A percentile compares a stretch with the other conserved stretches of the same genome.
Evolutionary conservation across 257 asterid genomes (phyloP).

Genomic region (Petrea volubilis): DNA sequence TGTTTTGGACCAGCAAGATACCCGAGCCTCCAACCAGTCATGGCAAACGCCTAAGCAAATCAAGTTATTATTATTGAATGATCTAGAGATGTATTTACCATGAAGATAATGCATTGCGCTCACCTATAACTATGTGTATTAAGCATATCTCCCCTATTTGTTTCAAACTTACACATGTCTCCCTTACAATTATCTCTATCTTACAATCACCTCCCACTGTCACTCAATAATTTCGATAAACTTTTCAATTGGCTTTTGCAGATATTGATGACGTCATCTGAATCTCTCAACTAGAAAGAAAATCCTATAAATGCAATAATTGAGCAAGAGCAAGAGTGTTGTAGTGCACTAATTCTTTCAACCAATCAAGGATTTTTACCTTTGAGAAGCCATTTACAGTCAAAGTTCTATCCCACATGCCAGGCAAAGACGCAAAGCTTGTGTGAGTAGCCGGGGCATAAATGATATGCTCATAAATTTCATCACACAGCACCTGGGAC

Average conservation of each 20-base stretch:
- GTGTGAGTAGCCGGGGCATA: constrained; percentile 93
- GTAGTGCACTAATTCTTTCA: background rate
- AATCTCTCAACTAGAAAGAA: background rate
- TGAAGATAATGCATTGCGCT: too few relatives aligned
- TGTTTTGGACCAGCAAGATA: constrained; percentile 96
- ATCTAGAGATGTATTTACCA: constrained; percentile 3
- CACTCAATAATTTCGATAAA: too few relatives aligned
- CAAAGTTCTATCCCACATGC: constrained; percentile 95
- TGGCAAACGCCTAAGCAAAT: constrained; percentile 74
- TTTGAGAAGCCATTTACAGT: constrained; percentile 96
- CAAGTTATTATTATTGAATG: constrained; percentile 15
- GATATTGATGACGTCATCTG: background rate
- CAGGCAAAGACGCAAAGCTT: constrained; percentile 95
- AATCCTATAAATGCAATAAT: background rate
- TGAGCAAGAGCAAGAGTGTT: background rate
- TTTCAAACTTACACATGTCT: too few relatives aligned
- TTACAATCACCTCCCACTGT: too few relatives aligned
- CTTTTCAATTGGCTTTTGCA: too few relatives aligned
- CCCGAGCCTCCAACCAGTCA: constrained; percentile 99
- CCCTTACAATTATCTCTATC: too few relatives aligned
- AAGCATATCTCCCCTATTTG: too few relatives aligned
- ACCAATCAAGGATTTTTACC: too few relatives aligned
- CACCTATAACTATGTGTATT: too few relatives aligned
- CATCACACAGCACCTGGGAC: constrained; percentile 88
- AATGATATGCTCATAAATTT: constrained; percentile 92